Base-by-base conservation (phyloP, 1,284 basidiomycete genomes). In the Leccinum idahoense region DNA sequence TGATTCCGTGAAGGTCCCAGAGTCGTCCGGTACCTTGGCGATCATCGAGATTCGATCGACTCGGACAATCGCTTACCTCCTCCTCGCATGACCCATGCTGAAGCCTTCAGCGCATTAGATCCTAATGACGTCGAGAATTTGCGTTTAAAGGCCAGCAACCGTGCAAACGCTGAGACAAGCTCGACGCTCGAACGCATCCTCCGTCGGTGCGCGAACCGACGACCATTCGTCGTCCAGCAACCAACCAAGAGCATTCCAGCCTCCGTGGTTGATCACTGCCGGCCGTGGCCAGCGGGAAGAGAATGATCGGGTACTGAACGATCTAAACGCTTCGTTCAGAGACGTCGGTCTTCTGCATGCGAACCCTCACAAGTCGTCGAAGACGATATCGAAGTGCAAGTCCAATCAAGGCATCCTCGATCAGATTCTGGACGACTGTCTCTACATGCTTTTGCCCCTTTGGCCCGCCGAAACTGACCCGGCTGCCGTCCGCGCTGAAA, bases 381-480 rank as follows among this genome's bases (percentile, higher is more conserved):
- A 74, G 66, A 10, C 41, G 3, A 3, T 44, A 23, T 60, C 62
- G 35, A 76, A 67, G 62, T 70, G 67, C 35, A 73, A 62, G 61
- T n/a, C 60, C 26, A 60, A n/a, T 10, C 65, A 73, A 1, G 80
- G 86, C 59, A 81, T 90, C 64, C 85, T 92, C 64, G 81, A 82
- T 57, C 78, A 83, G 53, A 80, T 91, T 29, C 87, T 87, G 0
- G 75, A 82, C 4, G 87, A 91, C 20, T 82, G 83, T 29, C 76
- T 91, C 55, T 90, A 88, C 73, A 92, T 92, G 90, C 79, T 92
- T 18, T 78, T 92, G n/a, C 90, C 90, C 4, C 79, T 92, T 44
- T 92, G 90, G 89, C 85, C 88, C 10, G 83, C 85, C n/a, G 86
- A 88, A 68, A 88, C 84, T 0, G 89, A 89, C 69, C 69, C 81